Evolutionary conservation across 805 yeast species (phyloP).

Genomic region (Monosporozyma servazzii): DNA sequence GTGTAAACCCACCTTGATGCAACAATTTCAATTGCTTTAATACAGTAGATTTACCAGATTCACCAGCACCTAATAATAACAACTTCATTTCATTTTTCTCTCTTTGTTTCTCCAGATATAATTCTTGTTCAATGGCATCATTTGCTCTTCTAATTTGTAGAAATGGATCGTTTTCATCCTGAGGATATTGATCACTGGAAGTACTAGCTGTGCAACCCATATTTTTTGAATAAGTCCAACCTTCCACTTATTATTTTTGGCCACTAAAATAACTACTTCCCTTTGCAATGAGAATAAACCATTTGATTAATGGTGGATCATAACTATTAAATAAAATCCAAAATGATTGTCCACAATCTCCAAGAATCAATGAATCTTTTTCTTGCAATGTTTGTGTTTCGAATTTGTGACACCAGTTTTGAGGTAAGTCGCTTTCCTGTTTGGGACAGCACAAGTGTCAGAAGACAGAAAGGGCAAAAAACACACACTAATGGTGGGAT

Average conservation of each 20-base stretch:
- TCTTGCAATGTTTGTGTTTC: neutral
- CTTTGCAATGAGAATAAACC: neutral
- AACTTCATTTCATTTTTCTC: conserved; percentile 58
- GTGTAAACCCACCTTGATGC: conserved; percentile 78
- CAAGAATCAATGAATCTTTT: neutral
- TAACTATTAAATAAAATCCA: neutral
- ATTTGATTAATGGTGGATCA: neutral
- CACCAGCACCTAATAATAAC: conserved; percentile 86
- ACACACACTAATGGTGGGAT: neutral
- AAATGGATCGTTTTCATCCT: conserved; percentile 44
- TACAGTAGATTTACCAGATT: conserved; percentile 89
- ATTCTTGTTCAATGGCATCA: conserved; percentile 54
- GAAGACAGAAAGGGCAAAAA: neutral
- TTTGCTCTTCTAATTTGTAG: conserved; percentile 45
- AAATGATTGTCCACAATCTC: neutral
- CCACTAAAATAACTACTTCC: neutral
- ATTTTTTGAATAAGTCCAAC: too few relatives aligned
- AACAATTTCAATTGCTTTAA: conserved; percentile 77
- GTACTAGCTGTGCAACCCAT: conserved; percentile 72
- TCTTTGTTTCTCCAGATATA: conserved; percentile 42
- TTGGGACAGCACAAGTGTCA: neutral
- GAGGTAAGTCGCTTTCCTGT: neutral
- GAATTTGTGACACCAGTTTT: neutral
- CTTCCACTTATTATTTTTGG: neutral
- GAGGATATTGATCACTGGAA: conserved; percentile 6